A percentile compares a stretch with the other conserved stretches of the same genome.
phyloP scores from a whole-genome alignment of 2,329 filamentous ascomycete species.

The Aspergillus unguis region DNA sequence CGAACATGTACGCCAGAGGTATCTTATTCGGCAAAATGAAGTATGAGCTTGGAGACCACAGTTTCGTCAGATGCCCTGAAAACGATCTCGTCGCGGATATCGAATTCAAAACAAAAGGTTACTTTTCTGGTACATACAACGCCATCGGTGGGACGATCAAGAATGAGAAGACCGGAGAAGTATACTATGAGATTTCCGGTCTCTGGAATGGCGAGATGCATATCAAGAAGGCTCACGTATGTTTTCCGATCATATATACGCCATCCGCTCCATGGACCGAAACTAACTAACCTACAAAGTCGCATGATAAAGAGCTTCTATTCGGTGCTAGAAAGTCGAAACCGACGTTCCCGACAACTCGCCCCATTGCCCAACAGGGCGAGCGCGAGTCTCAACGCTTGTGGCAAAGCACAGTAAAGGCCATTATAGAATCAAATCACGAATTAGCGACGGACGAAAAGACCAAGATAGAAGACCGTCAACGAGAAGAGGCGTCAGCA shows the following conservation, averaged over 20 bases:
- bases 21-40: constrained; percentile 99
- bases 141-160: constrained; percentile 90
- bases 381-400: constrained; percentile 86
- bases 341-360: constrained; percentile 67
- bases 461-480: constrained; percentile 89
- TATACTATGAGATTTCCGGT: constrained; percentile 86
- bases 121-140: constrained; percentile 94
- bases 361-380: constrained; percentile 80
- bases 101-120: constrained; percentile 98
- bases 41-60: constrained; percentile 96
- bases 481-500: constrained; percentile 81
- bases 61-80: constrained; percentile 86
- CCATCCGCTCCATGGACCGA: neutral
- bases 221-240: constrained; percentile 71
- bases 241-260: neutral
- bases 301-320: constrained; percentile 80
- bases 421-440: constrained; percentile 81
- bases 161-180: constrained; percentile 79
- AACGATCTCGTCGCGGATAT: constrained; percentile 82
- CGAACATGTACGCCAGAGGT: constrained; percentile 97
- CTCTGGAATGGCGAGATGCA: constrained; percentile 95
- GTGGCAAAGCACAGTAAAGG: constrained; percentile 77
- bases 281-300: constrained; percentile 51
- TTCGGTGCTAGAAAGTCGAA: constrained; percentile 81
- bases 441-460: constrained; percentile 90